Base-by-base conservation (phyloP, 495 filamentous ascomycete genomes). In the Daldinia vernicosa region DNA sequence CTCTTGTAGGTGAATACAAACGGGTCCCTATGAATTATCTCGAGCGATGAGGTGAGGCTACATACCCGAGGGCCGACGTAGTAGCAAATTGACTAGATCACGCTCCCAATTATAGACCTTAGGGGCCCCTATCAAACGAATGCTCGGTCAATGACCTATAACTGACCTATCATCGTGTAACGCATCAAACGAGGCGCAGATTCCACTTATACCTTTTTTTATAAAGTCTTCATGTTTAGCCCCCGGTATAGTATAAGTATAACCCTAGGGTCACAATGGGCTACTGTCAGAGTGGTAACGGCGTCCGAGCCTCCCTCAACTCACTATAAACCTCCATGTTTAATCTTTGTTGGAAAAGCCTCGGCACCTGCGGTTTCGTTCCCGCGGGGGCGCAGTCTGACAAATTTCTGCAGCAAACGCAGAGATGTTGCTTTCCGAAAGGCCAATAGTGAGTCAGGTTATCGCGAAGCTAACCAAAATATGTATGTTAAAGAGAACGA, bases 151-250 rank as follows among this genome's bases (percentile, higher is more conserved):
- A 22, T 57, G 30, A 56, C 7, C 39, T 40, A 60, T 51, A n/a
- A 15, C 22, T n/a, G 50, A 33, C 27, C 19, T 47, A 11, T 24
- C 40, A 35, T 51, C 32, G 39, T 62, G 51, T 11, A 32, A 73
- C 70, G 24, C 53, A 47, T 59, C 51, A n/a, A 66, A 57, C 66
- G 60, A 65, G 70, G 70, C 70, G 66, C 70, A 73, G 61, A 62
- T 24, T 55, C 9, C 27, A 24, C 19, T 56, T 28, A 55, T 51
- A 35, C 22, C 11, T 11, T 30, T 53, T 60, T 60, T 54, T n/a
- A 27, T 2, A 47, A 47, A 12, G 15, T 24, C 43, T 11, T 47
- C 3, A 47, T 24, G 19, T 47, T 60, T 55, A 59, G 69, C 65
- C 70, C 65, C 37, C 28, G 3, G 11, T 50, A 65, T 39, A 60